Percentiles rank a stretch among this genome's conserved stretches.
These are phyloP conservation scores for Nitzschia sp. DNA, from an alignment of 108 stramenopile genomes.

Conservation along the genomic window DNA sequence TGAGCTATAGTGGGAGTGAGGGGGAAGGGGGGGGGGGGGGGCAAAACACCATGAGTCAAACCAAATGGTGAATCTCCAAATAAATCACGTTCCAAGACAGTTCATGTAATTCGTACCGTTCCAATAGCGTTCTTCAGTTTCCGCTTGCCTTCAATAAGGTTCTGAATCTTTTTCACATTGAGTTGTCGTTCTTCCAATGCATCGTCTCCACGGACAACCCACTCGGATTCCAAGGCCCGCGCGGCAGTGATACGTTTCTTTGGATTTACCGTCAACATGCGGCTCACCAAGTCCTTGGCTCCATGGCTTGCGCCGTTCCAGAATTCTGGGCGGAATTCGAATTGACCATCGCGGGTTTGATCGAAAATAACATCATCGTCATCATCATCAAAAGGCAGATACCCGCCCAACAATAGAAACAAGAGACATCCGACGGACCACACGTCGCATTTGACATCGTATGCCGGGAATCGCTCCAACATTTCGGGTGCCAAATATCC, in stretches of 20 bases:
- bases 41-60: background rate
- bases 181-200: conserved; percentile 37
- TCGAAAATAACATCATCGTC: conserved; percentile 53
- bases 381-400: conserved; percentile 79
- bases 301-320: conserved; percentile 40
- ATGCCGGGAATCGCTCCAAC: conserved; percentile 71
- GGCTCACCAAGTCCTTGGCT: conserved; percentile 76
- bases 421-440: conserved; percentile 93
- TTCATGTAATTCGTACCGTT: conserved; percentile 11
- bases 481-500: conserved; percentile 96
- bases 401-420: conserved; percentile 92
- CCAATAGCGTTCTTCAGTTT: conserved; percentile 46
- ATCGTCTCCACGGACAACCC: conserved; percentile 58
- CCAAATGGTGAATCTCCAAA: background rate
- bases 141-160: conserved; percentile 38
- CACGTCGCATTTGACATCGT: conserved; percentile 92
- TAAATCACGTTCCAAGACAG: background rate
- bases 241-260: conserved; percentile 56
- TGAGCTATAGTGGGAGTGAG: conserved; percentile 4
- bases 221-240: conserved; percentile 60
- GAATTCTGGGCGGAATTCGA: conserved; percentile 44
- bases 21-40: background rate
- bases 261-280: conserved; percentile 73
- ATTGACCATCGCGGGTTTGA: conserved; percentile 36
- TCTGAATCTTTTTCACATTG: conserved; percentile 25